These are phyloP conservation scores for Aspergillus costaricaensis DNA, from an alignment of 2,329 filamentous ascomycete species.

Conservation along the genomic window DNA sequence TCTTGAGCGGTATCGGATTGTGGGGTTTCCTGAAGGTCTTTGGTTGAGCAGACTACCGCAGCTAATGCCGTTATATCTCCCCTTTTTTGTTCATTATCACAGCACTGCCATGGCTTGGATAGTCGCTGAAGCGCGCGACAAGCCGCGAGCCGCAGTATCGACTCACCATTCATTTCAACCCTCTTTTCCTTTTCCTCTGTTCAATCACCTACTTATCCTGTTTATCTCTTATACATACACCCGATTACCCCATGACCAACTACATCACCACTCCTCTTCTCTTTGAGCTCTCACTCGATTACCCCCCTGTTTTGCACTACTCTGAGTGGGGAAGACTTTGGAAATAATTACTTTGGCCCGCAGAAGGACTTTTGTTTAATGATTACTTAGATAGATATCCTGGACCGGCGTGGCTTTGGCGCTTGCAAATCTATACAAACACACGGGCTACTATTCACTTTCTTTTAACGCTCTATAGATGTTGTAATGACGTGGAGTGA, in stretches of 20 bases:
- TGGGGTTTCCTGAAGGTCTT: conserved; percentile 92
- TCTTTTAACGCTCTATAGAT: not conserved
- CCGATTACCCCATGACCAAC: not conserved
- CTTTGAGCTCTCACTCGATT: not conserved
- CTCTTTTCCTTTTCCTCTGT: not conserved
- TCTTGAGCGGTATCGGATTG: conserved; percentile 83
- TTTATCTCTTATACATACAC: not conserved
- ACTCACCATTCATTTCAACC: not conserved
- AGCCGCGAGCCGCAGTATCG: not conserved
- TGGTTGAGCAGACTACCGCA: conserved; percentile 46
- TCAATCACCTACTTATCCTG: not conserved
- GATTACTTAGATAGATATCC: not conserved
- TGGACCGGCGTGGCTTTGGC: conserved; percentile 2
- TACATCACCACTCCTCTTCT: not conserved
- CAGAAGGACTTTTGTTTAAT: not conserved
- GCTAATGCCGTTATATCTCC: not conserved
- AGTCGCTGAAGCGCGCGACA: not conserved
- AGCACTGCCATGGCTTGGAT: not conserved
- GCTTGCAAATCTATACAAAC: not conserved
- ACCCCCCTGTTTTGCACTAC: not conserved
- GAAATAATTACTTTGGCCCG: not conserved
- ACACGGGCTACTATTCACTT: no score
- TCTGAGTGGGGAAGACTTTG: not conserved
- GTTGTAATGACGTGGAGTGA: not conserved
- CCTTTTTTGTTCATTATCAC: not conserved